A percentile compares a stretch with the other conserved stretches of the same genome.
Conservation (phyloP, 2,329 filamentous ascomycete genomes). For the Aspergillus aculeatinus region DNA sequence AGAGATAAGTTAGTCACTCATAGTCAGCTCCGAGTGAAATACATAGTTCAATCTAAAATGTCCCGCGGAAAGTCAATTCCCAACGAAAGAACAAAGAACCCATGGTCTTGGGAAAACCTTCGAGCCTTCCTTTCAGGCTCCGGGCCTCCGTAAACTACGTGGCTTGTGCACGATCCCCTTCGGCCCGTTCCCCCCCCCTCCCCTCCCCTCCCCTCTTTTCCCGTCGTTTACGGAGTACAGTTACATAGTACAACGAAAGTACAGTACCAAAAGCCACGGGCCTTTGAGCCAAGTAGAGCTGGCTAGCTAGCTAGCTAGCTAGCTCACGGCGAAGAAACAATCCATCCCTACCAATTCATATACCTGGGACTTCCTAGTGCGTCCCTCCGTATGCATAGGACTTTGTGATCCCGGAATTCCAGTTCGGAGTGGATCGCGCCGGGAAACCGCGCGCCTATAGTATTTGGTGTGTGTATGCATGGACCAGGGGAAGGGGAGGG, state of each 20-base stretch:
- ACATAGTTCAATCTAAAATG: too few relatives aligned
- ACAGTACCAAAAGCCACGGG: neutral
- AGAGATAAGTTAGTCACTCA: too few relatives aligned
- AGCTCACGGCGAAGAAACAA: neutral
- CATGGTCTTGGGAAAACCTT: neutral
- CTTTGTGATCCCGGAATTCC: conserved; percentile 13
- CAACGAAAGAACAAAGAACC: neutral
- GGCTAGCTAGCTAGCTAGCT: too few relatives aligned
- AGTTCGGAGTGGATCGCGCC: conserved; percentile 3
- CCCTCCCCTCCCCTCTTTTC: too few relatives aligned
- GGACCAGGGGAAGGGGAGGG: neutral
- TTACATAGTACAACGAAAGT: too few relatives aligned
- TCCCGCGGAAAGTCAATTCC: neutral
- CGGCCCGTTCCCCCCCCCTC: neutral
- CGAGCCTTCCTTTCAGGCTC: neutral
- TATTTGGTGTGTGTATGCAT: neutral
- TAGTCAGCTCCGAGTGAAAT: too few relatives aligned
- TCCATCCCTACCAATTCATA: neutral
- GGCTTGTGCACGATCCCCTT: neutral
- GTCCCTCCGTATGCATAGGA: conserved; percentile 11
- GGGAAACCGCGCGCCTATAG: neutral
- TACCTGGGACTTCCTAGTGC: conserved; percentile 4
- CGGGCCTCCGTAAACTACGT: neutral
- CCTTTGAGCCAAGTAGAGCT: neutral
- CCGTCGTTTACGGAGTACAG: neutral